phyloP scores from a whole-genome alignment of 139 green algal species.

The Auxenochlorella pyrenoidosa region DNA sequence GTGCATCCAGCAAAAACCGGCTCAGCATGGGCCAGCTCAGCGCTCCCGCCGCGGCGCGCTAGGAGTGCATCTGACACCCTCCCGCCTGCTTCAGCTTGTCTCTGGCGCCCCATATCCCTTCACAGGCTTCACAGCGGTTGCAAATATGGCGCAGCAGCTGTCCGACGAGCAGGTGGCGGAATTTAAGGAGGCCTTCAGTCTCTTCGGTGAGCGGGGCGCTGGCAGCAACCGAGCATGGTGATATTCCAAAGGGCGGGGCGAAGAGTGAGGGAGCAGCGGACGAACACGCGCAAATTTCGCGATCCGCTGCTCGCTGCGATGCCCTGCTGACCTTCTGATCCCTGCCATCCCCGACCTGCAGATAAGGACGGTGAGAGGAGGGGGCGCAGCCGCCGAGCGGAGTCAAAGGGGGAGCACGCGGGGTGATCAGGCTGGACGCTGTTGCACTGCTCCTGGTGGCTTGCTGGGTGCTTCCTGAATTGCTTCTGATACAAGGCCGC shows the following conservation, averaged over 20 bases:
- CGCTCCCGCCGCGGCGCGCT: too few relatives aligned
- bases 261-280: too few relatives aligned
- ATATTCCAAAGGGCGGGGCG: too few relatives aligned
- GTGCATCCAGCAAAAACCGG: too few relatives aligned
- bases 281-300: neutral
- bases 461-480: neutral
- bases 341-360: neutral
- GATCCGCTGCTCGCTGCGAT: neutral
- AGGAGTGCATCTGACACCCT: too few relatives aligned
- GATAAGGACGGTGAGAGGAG: conserved; percentile 77
- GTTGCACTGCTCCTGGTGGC: neutral
- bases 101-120: too few relatives aligned
- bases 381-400: neutral
- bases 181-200: conserved; percentile 84
- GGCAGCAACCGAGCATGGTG: too few relatives aligned
- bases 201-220: conserved; percentile 68
- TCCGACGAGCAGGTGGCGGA: conserved; percentile 64
- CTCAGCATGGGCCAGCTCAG: too few relatives aligned
- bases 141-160: conserved; percentile 29
- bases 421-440: neutral
- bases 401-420: neutral
- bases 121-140: too few relatives aligned
- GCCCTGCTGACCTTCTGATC: too few relatives aligned
- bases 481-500: neutral
- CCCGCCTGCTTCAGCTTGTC: too few relatives aligned